Evolutionary conservation across 805 yeast species (phyloP).

Genomic region (Monosporozyma aerobia): DNA sequence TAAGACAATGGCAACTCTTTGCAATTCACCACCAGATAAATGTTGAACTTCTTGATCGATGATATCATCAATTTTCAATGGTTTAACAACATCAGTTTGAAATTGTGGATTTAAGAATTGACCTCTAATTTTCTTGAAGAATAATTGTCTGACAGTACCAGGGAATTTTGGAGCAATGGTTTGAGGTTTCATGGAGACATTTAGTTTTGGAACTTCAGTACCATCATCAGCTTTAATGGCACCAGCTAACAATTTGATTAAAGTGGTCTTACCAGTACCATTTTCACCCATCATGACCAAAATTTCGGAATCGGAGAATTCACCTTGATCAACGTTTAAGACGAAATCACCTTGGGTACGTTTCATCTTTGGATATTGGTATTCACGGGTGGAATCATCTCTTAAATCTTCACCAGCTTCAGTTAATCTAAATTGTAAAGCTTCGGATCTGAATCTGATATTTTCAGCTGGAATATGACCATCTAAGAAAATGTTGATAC

Average conservation of each 20-base stretch:
- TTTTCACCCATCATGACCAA: constrained; percentile 99
- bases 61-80: constrained; percentile 84
- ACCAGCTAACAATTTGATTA: constrained; percentile 93
- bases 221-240: constrained; percentile 81
- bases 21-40: constrained; percentile 98
- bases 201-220: constrained; percentile 75
- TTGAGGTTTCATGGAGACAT: constrained; percentile 97
- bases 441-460: constrained; percentile 92
- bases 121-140: constrained; percentile 92
- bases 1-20: constrained; percentile 95
- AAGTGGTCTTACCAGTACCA: constrained; percentile 98
- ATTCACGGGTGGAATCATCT: constrained; percentile 70
- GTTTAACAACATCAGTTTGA: constrained; percentile 96
- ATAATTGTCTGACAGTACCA: constrained; percentile 96
- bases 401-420: constrained; percentile 77
- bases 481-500: constrained; percentile 95
- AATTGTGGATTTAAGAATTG: constrained; percentile 93
- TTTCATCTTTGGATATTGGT: constrained; percentile 68
- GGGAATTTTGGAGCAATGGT: constrained; percentile 98
- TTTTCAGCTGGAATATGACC: constrained; percentile 97
- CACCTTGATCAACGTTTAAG: constrained; percentile 74
- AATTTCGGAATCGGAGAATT: constrained; percentile 91
- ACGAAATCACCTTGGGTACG: constrained; percentile 97
- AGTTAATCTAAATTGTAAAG: constrained; percentile 83
- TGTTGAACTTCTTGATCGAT: constrained; percentile 97